A percentile compares a stretch with the other conserved stretches of the same genome.
Conservation (phyloP, 2,329 filamentous ascomycete genomes). For the Aspergillus chevalieri region DNA sequence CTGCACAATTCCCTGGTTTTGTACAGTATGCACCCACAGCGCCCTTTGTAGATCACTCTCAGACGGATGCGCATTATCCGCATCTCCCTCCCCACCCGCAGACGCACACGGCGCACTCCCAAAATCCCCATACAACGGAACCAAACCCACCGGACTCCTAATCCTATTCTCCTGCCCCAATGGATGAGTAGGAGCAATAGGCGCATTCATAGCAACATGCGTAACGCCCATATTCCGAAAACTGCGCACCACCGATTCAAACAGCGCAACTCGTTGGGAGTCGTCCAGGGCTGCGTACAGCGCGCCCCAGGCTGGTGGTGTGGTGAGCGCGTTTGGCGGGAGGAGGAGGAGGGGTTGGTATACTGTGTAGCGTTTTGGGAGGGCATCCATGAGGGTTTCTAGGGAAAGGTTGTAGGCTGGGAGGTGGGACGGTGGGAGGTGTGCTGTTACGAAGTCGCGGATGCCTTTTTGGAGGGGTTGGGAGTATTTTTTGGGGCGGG, state of each 20-base stretch:
- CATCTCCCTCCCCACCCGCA: constrained; percentile 1
- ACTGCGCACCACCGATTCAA: constrained; percentile 33
- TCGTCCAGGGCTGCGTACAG: constrained; percentile 23
- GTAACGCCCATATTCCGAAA: constrained; percentile 40
- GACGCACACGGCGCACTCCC: constrained; percentile 42
- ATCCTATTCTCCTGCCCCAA: constrained; percentile 59
- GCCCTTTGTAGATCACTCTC: constrained; percentile 56
- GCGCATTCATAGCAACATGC: constrained; percentile 55
- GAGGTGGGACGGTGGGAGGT: constrained; percentile 12
- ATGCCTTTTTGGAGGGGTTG: constrained; percentile 30
- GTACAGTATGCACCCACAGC: constrained; percentile 72
- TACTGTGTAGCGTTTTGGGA: constrained; percentile 47
- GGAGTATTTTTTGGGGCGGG: constrained; percentile 6
- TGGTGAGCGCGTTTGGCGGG: constrained; percentile 42
- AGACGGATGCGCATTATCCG: constrained; percentile 24
- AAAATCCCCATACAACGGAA: constrained; percentile 68
- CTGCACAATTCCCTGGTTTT: constrained; percentile 72
- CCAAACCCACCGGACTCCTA: constrained; percentile 64
- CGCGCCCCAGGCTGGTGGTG: constrained; percentile 20
- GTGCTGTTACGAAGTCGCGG: constrained; percentile 21
- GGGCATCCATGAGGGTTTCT: constrained; percentile 12
- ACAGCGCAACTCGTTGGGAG: constrained; percentile 32
- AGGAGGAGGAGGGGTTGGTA: constrained; percentile 56
- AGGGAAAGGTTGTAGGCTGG: constrained; percentile 10
- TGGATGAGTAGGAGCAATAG: constrained; percentile 40